These are phyloP conservation scores for Calonectria pteridis DNA, from an alignment of 2,329 filamentous ascomycete species.

Conservation along the genomic window DNA sequence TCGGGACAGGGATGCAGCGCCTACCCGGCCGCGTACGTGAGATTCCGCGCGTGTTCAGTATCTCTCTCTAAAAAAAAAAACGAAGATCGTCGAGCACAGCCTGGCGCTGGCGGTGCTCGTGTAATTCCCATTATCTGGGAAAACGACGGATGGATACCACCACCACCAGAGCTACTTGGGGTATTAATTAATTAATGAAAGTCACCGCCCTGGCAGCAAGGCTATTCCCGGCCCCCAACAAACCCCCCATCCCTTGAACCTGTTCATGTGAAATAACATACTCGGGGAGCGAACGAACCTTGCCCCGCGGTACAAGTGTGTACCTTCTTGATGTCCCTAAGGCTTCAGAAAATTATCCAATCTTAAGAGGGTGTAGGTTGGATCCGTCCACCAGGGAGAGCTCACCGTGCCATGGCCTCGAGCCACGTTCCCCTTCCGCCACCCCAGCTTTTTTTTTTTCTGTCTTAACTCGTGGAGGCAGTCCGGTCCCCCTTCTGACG, in stretches of 20 bases:
- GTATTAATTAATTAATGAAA: constrained; percentile 12
- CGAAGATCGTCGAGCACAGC: not conserved
- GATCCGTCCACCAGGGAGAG: not conserved
- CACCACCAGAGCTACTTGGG: not conserved
- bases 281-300: not conserved
- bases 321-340: not conserved
- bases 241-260: constrained; percentile 1
- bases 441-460: not conserved
- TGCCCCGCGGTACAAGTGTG: not conserved
- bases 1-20: not conserved
- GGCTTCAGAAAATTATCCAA: constrained; percentile 10
- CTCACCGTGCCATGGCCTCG: not conserved
- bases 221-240: constrained; percentile 32
- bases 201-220: constrained; percentile 27
- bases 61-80: not conserved
- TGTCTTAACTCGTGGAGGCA: constrained; percentile 6
- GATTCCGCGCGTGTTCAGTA: not conserved
- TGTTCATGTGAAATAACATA: constrained; percentile 14
- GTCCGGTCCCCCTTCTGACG: not conserved
- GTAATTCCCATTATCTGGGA: constrained; percentile 1
- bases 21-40: not conserved
- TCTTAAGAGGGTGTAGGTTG: constrained; percentile 2
- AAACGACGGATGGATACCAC: not conserved
- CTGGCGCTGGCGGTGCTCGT: not conserved
- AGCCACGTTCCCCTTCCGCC: not conserved